Evolutionary conservation across 2,329 filamentous ascomycete species (phyloP).

Genomic region (Calycina herbarum): DNA sequence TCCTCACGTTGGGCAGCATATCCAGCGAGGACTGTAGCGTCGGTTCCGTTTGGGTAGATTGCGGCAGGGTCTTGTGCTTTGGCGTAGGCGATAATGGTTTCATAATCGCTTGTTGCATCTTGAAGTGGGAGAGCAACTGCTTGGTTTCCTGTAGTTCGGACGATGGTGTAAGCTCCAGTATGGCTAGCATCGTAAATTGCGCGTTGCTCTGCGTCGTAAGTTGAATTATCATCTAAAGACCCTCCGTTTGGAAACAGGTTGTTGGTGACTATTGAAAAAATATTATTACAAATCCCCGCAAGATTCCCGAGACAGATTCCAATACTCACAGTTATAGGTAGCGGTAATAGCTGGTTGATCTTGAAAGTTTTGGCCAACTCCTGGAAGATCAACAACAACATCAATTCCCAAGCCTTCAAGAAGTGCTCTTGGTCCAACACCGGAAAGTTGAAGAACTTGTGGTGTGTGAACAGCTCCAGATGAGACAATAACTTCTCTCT

Average conservation of each 20-base stretch:
- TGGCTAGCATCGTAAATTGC: conserved; percentile 19
- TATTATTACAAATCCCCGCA: background rate
- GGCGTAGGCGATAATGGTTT: conserved; percentile 14
- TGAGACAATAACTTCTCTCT: conserved; percentile 40
- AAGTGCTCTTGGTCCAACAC: conserved; percentile 34
- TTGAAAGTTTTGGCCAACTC: conserved; percentile 42
- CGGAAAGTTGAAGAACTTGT: conserved; percentile 28
- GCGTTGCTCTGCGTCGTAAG: conserved; percentile 39
- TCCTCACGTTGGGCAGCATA: conserved; percentile 19
- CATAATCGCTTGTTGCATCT: conserved; percentile 14
- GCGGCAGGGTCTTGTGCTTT: conserved; percentile 17
- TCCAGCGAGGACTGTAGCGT: conserved; percentile 19
- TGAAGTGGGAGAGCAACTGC: conserved; percentile 14
- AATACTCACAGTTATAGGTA: conserved; percentile 18
- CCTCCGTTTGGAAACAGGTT: conserved; percentile 16
- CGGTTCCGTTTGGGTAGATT: conserved; percentile 15
- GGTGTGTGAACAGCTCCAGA: conserved; percentile 36
- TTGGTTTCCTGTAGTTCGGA: conserved; percentile 31
- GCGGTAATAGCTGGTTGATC: conserved; percentile 32
- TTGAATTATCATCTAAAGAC: conserved; percentile 17
- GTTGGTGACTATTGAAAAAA: conserved; percentile 13
- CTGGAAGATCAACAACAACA: conserved; percentile 41
- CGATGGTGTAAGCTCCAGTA: conserved; percentile 17
- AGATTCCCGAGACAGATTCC: background rate
- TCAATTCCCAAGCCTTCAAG: conserved; percentile 38